Base-by-base conservation (phyloP, 2,329 filamentous ascomycete species). In the Colletotrichum lentis region DNA sequence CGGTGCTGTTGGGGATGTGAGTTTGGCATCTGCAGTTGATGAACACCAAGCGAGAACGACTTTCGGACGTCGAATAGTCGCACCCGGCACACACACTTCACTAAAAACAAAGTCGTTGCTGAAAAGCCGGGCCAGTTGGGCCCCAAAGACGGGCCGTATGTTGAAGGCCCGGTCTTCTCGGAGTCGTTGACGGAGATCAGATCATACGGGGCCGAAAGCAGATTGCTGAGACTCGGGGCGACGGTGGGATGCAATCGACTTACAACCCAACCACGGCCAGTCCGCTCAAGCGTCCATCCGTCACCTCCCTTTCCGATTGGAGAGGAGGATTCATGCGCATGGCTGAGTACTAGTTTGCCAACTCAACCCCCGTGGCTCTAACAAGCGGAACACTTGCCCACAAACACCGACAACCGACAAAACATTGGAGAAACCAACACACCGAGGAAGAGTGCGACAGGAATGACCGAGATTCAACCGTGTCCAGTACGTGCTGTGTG, bases 361-460 rank as follows among this genome's bases (percentile, higher is more conserved):
- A 7, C 27, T 7, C 8, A 7, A 27, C 27, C 27, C 27, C 6
- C n/a, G 27, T 27, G 27, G 2, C 5, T 37, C 47, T 22, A 14
- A 22, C 64, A 58, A n/a, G n/a, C n/a, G n/a, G n/a, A n/a, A n/a
- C n/a, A n/a, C n/a, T n/a, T n/a, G n/a, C n/a, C n/a, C n/a, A n/a
- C n/a, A n/a, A n/a, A n/a, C n/a, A n/a, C n/a, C n/a, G n/a, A n/a
- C n/a, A n/a, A n/a, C n/a, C n/a, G n/a, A n/a, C n/a, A n/a, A n/a
- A n/a, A 43, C 39, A 54, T 11, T 7, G 60, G 46, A 8, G 53
- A 43, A 64, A 63, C 64, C 37, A 53, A 55, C 27, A 12, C 64
- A n/a, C n/a, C 60, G 54, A 59, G 44, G 55, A 16, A 10, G 12
- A 39, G 11, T 53, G 49, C n/a, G n/a, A n/a, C 49, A 52, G 47